phyloP scores from a whole-genome alignment of 1,284 basidiomycete genomes.

The Melampsora americana region DNA sequence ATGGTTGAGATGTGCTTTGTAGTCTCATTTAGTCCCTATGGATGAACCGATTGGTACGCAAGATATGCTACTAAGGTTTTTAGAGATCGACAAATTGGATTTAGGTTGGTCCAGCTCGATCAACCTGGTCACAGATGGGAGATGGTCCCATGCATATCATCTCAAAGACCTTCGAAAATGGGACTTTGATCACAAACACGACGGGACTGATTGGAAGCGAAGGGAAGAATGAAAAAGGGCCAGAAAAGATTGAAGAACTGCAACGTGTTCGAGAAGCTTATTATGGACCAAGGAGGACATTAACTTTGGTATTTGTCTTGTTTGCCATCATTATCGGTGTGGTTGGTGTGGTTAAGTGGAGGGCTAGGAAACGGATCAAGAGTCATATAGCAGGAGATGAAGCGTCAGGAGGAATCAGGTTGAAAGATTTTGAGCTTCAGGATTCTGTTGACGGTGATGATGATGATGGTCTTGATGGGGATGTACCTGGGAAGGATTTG shows the following conservation, averaged over 20 bases:
- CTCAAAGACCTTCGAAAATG: constrained; percentile 21
- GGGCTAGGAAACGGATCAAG: neutral
- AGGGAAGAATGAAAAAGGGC: neutral
- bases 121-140: constrained; percentile 70
- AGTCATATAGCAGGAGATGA: neutral
- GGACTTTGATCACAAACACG: constrained; percentile 2
- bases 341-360: constrained; percentile 21
- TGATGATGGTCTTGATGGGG: too few species aligned
- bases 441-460: too few species aligned
- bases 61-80: constrained; percentile 97
- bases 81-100: constrained; percentile 78
- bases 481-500: too few species aligned
- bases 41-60: constrained; percentile 83
- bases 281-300: constrained; percentile 30
- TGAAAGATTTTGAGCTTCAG: too few species aligned
- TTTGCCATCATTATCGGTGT: constrained; percentile 6
- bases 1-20: neutral
- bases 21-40: constrained; percentile 65
- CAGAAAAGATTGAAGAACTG: neutral
- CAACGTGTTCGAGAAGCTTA: constrained; percentile 19
- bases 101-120: constrained; percentile 70
- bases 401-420: too few species aligned
- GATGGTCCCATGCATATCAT: constrained; percentile 59
- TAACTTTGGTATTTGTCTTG: constrained; percentile 13
- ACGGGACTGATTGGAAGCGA: neutral